These are phyloP conservation scores for Neolentinus lepideus DNA, from an alignment of 1,284 basidiomycete species.

Conservation along the genomic window DNA sequence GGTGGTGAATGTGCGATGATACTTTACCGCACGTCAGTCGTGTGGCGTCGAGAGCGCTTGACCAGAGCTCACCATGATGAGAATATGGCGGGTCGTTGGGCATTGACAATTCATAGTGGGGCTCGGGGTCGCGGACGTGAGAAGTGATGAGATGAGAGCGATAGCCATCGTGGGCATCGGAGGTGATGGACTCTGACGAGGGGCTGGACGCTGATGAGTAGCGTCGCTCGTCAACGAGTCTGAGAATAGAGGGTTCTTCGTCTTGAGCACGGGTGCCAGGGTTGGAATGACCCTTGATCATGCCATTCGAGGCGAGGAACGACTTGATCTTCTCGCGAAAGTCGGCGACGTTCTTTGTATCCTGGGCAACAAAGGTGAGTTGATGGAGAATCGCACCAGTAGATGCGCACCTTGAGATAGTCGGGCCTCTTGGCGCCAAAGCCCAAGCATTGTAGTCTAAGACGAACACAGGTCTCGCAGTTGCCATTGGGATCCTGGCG, in stretches of 20 bases:
- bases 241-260: conserved; percentile 47
- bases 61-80: background rate
- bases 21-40: background rate
- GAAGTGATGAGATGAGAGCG: background rate
- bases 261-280: conserved; percentile 48
- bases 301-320: conserved; percentile 70
- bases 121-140: conserved; percentile 1
- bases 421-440: conserved; percentile 78
- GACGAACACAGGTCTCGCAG: conserved; percentile 71
- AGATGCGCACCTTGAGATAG: conserved; percentile 66
- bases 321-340: conserved; percentile 71
- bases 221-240: conserved; percentile 39
- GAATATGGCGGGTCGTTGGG: background rate
- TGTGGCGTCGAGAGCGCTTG: background rate
- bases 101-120: background rate
- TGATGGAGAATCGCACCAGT: conserved; percentile 4
- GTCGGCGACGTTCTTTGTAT: conserved; percentile 57
- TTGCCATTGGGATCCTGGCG: conserved; percentile 48
- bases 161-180: conserved; percentile 18
- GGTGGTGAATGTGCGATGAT: conserved; percentile 16
- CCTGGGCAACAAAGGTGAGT: conserved; percentile 30
- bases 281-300: conserved; percentile 80
- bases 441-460: conserved; percentile 78
- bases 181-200: conserved; percentile 34
- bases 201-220: conserved; percentile 49